Conservation (phyloP, 2,329 filamentous ascomycete species). For the Calonectria hongkongensis region DNA sequence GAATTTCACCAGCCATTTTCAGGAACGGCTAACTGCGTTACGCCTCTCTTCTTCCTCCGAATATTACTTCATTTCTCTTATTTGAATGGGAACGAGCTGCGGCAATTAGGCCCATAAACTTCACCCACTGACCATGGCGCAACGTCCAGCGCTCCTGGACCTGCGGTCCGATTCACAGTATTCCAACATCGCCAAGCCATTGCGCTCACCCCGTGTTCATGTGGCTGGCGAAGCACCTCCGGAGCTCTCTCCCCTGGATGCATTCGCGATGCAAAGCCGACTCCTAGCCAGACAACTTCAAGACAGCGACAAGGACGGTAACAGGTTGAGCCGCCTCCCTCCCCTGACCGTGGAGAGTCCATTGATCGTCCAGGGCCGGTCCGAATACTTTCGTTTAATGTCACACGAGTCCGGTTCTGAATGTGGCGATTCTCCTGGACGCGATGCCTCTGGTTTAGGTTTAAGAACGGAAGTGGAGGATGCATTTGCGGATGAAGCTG, state of each 20-base stretch:
- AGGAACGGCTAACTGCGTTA: not conserved
- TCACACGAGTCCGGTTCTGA: constrained; percentile 78
- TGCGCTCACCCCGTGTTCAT: constrained; percentile 84
- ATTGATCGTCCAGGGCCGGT: constrained; percentile 82
- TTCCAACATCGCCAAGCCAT: constrained; percentile 71
- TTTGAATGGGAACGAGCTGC: constrained; percentile 47
- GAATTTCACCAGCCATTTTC: constrained; percentile 12
- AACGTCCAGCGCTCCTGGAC: constrained; percentile 76
- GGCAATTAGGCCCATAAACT: constrained; percentile 39
- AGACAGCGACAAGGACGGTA: constrained; percentile 82
- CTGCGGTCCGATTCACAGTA: constrained; percentile 74
- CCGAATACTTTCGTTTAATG: constrained; percentile 87
- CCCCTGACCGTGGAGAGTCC: constrained; percentile 89
- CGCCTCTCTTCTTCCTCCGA: not conserved
- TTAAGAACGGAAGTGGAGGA: constrained; percentile 76
- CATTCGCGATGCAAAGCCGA: constrained; percentile 93
- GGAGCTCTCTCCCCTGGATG: constrained; percentile 94
- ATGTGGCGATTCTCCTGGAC: constrained; percentile 55
- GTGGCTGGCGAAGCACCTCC: constrained; percentile 89
- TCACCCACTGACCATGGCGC: constrained; percentile 66
- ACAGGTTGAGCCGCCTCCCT: constrained; percentile 89
- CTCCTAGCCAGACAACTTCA: constrained; percentile 91
- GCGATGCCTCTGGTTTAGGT: constrained; percentile 61
- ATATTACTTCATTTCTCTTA: not conserved
- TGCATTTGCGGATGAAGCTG: constrained; percentile 64